Base-by-base conservation (phyloP, 2,329 filamentous ascomycete species). In the Diaporthe sp. region DNA sequence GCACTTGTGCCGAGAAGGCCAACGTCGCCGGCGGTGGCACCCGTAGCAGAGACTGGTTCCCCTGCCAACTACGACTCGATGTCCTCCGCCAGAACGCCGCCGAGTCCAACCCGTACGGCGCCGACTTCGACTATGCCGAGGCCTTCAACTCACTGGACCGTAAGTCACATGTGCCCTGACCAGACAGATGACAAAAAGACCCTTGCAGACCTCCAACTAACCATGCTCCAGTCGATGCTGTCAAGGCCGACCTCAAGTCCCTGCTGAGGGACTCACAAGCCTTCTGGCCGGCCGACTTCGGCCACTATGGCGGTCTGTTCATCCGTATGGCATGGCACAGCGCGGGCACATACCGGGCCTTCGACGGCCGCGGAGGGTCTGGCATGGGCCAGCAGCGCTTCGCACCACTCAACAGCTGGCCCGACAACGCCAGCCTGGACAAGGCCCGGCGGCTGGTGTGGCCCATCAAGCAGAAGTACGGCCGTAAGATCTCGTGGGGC, bases 251-350 rank as follows among this genome's bases (percentile, higher is more conserved):
- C 82, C 84, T 96, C 8, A 80, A 86, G 28, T 87, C 86, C 22
- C 82, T 95, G 80, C 93, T 95, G 92, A 95, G 93, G 71, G 91
- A 94, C 82, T 95, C 93, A 2, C 92, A 95, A 85, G 92, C 94
- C 49, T 95, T 90, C 90, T 96, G 94, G 94, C 94, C 94, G 0
- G 94, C 94, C 34, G 94, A 96, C 82, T 94, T 94, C 81, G 94
- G 94, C 74, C 93, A 95, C 88, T 96, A 95, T 80, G 94, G 94
- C 78, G 93, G 94, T 83, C 89, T 95, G 34, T 95, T 96, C 84
- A 89, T 96, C 82, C 93, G 94, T 75, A 92, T 95, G 92, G 92
- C 93, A 77, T 96, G 94, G 94, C 94, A 95, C 88, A 92, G 91
- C 79, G 91, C 94, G 28, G 94, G 94, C 76, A 96, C 94, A 67